Evolutionary conservation across 169 alveolate genomes (phyloP).

Genomic region (Eimeria maxima): DNA sequence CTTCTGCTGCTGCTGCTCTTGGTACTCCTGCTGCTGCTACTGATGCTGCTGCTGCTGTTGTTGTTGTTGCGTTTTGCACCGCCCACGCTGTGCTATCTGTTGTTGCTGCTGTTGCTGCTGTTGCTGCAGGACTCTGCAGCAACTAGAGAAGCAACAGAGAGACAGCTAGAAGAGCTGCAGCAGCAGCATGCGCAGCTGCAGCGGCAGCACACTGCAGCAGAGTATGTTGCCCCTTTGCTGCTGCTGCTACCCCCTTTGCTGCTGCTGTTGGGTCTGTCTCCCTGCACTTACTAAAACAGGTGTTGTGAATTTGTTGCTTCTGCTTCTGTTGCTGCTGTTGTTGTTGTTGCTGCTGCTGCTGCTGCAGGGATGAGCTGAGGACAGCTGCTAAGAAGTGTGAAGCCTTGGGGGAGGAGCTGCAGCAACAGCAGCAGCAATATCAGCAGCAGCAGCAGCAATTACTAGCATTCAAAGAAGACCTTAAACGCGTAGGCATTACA

Average conservation of each 20-base stretch:
- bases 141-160: not conserved
- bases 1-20: not conserved
- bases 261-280: not conserved
- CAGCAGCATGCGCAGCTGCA: conserved; percentile 31
- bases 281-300: too few relatives aligned
- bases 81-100: not conserved
- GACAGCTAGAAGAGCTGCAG: conserved; percentile 46
- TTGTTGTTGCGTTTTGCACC: not conserved
- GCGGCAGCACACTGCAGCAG: conserved; percentile 37
- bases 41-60: not conserved
- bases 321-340: not conserved
- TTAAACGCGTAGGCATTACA: not conserved
- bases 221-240: not conserved
- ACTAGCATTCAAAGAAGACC: not conserved
- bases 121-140: conserved; percentile 34
- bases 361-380: conserved; percentile 22
- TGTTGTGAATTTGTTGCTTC: not conserved
- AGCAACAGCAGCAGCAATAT: conserved; percentile 32
- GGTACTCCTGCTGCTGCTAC: not conserved
- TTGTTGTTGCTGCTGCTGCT: conserved; percentile 24
- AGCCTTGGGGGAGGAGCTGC: conserved; percentile 34
- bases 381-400: not conserved
- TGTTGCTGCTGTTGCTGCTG: conserved; percentile 45
- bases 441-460: conserved; percentile 61
- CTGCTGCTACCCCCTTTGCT: conserved; percentile 22